phyloP scores from a whole-genome alignment of 305 asterid genomes.

The Rubia peregrina region DNA sequence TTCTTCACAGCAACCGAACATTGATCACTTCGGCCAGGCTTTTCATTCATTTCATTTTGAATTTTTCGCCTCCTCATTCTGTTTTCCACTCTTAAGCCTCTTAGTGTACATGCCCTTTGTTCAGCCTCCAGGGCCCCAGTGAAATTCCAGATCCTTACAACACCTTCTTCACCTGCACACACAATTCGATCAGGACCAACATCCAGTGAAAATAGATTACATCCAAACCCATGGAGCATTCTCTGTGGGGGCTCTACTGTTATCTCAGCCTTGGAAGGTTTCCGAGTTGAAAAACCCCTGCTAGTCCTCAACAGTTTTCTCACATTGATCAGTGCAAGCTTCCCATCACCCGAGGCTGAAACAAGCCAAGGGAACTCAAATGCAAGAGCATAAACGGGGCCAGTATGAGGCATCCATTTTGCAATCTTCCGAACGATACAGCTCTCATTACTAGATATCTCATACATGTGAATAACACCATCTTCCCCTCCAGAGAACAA shows the following conservation, averaged over 20 bases:
- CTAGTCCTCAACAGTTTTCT: slow-evolving; percentile 58
- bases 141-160: slow-evolving; percentile 89
- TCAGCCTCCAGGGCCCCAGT: slow-evolving; percentile 92
- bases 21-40: slow-evolving; percentile 48
- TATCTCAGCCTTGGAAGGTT: slow-evolving; percentile 28
- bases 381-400: slow-evolving; percentile 70
- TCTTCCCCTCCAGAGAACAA: slow-evolving; percentile 90
- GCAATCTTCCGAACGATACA: slow-evolving; percentile 45
- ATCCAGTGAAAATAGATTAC: slow-evolving; percentile 69
- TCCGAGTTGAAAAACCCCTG: slow-evolving; percentile 23
- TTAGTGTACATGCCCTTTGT: slow-evolving; percentile 41
- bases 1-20: slow-evolving; percentile 65
- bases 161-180: slow-evolving; percentile 94
- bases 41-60: slow-evolving; percentile 41
- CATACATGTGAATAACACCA: slow-evolving; percentile 86
- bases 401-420: slow-evolving; percentile 78
- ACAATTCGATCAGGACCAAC: slow-evolving; percentile 79
- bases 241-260: slow-evolving; percentile 85
- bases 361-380: slow-evolving; percentile 97
- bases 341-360: slow-evolving; percentile 89
- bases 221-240: slow-evolving; percentile 85
- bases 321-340: slow-evolving; percentile 77
- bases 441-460: slow-evolving; percentile 33
- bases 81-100: slow-evolving; percentile 69
- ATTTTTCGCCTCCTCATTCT: slow-evolving; percentile 73